Evolutionary conservation across 306 rosid species (phyloP).

Genomic region (Cyclanthera cordifolia): DNA sequence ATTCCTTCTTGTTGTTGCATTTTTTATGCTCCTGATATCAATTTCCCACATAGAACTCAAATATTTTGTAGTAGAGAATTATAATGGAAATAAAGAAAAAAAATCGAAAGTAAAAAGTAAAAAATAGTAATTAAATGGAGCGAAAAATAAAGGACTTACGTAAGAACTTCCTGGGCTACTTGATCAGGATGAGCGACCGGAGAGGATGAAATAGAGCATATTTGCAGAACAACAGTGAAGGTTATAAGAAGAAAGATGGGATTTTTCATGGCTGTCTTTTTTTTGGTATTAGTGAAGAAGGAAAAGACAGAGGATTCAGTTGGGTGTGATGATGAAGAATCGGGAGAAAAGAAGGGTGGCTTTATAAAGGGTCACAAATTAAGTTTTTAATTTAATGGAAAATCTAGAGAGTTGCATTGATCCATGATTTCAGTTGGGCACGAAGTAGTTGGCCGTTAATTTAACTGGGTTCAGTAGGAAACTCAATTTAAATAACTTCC

Average conservation of each 20-base stretch:
- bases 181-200: slow-evolving; percentile 48
- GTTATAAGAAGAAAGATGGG: slow-evolving; percentile 25
- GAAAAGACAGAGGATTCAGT: slow-evolving; percentile 13
- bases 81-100: too few species aligned
- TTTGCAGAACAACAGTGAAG: slow-evolving; percentile 24
- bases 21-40: slow-evolving; percentile 55
- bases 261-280: slow-evolving; percentile 36
- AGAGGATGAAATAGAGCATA: slow-evolving; percentile 38
- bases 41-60: background rate
- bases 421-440: slow-evolving; percentile 3
- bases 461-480: background rate
- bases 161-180: slow-evolving; percentile 50
- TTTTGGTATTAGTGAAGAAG: slow-evolving; percentile 16
- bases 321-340: background rate
- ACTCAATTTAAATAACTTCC: background rate
- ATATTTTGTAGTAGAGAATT: too few species aligned
- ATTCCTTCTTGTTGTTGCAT: slow-evolving; percentile 48
- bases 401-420: background rate
- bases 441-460: slow-evolving; percentile 13
- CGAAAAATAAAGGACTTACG: slow-evolving; percentile 21
- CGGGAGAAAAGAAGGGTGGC: background rate
- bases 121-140: too few species aligned
- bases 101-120: too few species aligned
- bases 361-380: background rate
- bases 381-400: background rate